A percentile compares a stretch with the other conserved stretches of the same genome.
Evolutionary conservation across 2,329 filamentous ascomycete genomes (phyloP).

Genomic region (Paecilomyces niveus): DNA sequence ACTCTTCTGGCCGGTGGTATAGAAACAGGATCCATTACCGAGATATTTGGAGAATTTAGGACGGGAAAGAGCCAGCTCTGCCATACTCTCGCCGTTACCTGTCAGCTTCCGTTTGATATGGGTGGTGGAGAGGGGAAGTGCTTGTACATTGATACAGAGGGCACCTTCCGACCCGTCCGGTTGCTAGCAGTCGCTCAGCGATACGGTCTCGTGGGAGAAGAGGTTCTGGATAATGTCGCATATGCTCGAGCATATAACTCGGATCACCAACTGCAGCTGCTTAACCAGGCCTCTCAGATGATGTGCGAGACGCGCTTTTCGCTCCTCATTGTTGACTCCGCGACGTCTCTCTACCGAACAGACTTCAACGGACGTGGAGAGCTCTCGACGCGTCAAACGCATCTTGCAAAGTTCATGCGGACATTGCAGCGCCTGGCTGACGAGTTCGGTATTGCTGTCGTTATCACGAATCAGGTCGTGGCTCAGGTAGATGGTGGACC

Average conservation of each 20-base stretch:
- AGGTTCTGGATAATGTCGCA: constrained; percentile 95
- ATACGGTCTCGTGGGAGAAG: constrained; percentile 90
- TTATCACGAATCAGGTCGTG: constrained; percentile 98
- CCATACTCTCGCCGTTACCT: constrained; percentile 96
- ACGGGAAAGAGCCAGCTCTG: constrained; percentile 99
- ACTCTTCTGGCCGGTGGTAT: constrained; percentile 89
- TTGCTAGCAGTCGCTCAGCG: constrained; percentile 86
- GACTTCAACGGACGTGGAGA: constrained; percentile 97
- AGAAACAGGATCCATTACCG: constrained; percentile 95
- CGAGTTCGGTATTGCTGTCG: constrained; percentile 91
- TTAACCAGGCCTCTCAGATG: constrained; percentile 94
- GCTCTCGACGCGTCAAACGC: constrained; percentile 75
- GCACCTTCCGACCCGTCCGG: constrained; percentile 89
- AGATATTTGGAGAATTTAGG: constrained; percentile 95
- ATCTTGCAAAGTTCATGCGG: constrained; percentile 44
- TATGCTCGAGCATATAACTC: constrained; percentile 98
- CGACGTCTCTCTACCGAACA: constrained; percentile 89
- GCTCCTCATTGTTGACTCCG: constrained; percentile 89
- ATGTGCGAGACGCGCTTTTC: constrained; percentile 99
- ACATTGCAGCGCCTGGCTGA: constrained; percentile 49
- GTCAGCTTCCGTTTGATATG: constrained; percentile 97
- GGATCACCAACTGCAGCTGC: constrained; percentile 89
- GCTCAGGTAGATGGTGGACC: constrained; percentile 96
- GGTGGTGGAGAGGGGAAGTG: constrained; percentile 97
- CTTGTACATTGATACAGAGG: constrained; percentile 96